Conservation (phyloP, 805 yeast genomes). For the Candida khao-thaluensis region DNA sequence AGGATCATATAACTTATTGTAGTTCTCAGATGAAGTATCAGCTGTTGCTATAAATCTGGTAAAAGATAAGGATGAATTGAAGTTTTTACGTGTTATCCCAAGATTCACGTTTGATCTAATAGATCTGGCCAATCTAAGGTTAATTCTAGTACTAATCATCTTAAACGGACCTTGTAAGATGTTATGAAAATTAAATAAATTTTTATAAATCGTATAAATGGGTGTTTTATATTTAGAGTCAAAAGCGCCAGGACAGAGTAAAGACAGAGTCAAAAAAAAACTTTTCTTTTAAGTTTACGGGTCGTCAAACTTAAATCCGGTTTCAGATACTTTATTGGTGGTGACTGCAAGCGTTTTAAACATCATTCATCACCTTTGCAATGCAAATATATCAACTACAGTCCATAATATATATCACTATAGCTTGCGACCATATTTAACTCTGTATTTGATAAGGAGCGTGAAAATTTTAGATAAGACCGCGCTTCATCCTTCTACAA, state of each 20-base stretch:
- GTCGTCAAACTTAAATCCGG: too few species aligned
- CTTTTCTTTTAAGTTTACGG: not conserved
- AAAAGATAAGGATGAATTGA: not conserved
- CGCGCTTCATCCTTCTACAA: not conserved
- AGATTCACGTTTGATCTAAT: not conserved
- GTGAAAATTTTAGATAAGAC: not conserved
- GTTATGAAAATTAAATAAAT: not conserved
- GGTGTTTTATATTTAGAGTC: conserved; percentile 4
- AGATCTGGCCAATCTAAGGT: not conserved
- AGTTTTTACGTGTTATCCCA: not conserved
- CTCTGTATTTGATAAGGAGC: not conserved
- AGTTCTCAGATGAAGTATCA: conserved; percentile 56
- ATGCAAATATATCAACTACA: too few species aligned
- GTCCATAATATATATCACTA: too few species aligned
- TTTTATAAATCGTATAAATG: not conserved
- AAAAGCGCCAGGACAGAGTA: not conserved
- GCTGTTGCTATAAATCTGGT: conserved; percentile 29
- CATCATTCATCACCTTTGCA: too few species aligned
- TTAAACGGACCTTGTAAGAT: not conserved
- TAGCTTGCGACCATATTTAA: not conserved
- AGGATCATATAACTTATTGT: conserved; percentile 47
- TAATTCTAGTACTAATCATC: conserved; percentile 1
- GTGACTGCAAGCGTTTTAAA: too few species aligned
- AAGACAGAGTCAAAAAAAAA: conserved; percentile 2
- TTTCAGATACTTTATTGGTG: too few species aligned